These are phyloP conservation scores for Dalbergia oliveri DNA, from an alignment of 306 rosid genomes.

Conservation along the genomic window DNA sequence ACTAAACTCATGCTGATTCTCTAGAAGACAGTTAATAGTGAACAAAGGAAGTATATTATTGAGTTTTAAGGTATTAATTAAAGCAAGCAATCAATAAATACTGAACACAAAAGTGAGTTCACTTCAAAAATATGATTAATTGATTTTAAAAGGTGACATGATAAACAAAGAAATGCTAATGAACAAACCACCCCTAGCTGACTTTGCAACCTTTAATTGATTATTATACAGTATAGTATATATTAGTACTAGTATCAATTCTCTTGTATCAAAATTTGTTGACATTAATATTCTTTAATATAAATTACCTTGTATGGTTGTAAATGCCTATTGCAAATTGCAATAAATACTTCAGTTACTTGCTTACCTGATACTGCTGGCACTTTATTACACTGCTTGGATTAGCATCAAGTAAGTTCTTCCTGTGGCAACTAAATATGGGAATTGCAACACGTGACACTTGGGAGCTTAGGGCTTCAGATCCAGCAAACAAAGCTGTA, in stretches of 20 bases:
- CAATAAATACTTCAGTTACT: conserved; percentile 33
- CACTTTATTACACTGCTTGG: conserved; percentile 34
- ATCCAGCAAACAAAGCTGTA: conserved; percentile 22
- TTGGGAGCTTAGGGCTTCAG: not conserved
- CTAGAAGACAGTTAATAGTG: no score
- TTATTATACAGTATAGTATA: no score
- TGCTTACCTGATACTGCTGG: conserved; percentile 36
- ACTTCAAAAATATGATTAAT: not conserved
- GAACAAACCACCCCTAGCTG: not conserved
- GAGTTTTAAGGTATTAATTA: not conserved
- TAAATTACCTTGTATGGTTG: not conserved
- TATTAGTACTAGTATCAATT: no score
- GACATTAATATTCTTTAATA: not conserved
- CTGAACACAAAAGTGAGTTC: not conserved
- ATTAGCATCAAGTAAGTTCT: conserved; percentile 38
- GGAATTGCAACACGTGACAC: conserved; percentile 2
- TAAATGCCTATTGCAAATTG: conserved; percentile 26
- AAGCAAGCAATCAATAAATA: not conserved
- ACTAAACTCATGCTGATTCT: no score
- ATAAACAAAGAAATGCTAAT: not conserved
- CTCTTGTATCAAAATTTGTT: conserved; percentile 9
- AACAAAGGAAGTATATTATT: no score
- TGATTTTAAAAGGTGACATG: not conserved
- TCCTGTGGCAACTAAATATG: conserved; percentile 15
- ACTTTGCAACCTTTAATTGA: conserved; percentile 8